These are phyloP conservation scores for Liquidambar formosana DNA, from an alignment of 164 flowering plant species.

Conservation along the genomic window DNA sequence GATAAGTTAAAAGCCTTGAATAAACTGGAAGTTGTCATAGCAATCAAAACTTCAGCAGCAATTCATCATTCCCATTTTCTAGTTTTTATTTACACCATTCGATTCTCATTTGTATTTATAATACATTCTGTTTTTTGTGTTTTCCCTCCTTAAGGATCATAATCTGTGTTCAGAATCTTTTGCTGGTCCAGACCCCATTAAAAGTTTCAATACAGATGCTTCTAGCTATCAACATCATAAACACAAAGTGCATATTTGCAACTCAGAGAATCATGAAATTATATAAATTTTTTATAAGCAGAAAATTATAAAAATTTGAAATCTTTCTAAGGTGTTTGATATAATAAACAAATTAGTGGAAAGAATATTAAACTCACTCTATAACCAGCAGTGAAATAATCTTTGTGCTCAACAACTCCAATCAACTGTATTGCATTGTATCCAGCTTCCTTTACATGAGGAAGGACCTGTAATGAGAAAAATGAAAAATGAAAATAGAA, in stretches of 20 bases:
- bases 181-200: background rate
- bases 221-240: background rate
- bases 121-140: too few relatives aligned
- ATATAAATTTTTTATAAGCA: too few relatives aligned
- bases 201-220: background rate
- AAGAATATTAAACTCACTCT: conserved; percentile 52
- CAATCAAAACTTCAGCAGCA: background rate
- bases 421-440: conserved; percentile 90
- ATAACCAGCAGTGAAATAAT: conserved; percentile 92
- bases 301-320: too few relatives aligned
- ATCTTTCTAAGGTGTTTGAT: background rate
- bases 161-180: background rate
- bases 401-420: conserved; percentile 92
- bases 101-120: background rate
- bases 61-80: background rate
- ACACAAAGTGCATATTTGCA: too few relatives aligned
- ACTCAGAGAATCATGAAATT: background rate
- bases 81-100: background rate
- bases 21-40: background rate
- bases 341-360: background rate
- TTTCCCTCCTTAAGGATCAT: too few relatives aligned
- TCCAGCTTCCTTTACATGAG: conserved; percentile 82
- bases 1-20: background rate
- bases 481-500: background rate
- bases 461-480: conserved; percentile 63